Base-by-base conservation (phyloP, 257 asterid species). In the Penstemon newberryi region DNA sequence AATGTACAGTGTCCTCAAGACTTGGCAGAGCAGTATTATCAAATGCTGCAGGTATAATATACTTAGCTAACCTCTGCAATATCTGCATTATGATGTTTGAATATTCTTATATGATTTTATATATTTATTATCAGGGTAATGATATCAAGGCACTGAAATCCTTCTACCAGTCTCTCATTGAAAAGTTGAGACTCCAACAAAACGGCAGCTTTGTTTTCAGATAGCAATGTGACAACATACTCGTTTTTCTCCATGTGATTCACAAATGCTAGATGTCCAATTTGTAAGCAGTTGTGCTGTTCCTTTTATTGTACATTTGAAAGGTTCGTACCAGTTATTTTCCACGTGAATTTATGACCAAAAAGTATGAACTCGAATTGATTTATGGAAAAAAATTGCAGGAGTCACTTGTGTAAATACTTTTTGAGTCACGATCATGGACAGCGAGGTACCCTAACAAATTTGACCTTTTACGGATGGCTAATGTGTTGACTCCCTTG, bases 131-230 rank as follows among this genome's bases (percentile, higher is more conserved):
- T 46, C 85, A 91, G 99, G 93, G 76, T 58, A 80, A 85, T 73
- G 96, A 94, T 73, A 61, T 84, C 11, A 91, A 80, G 83, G 88
- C 81, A 10, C 75, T 94, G 70, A 89, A 86, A 79, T 82, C 90
- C 60, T 91, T 87, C 77, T 94, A 89, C 82, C 96, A 87, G 80
- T 83, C 86, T 3, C 85, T 94, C 51, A 77, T 94, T 45, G 93
- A 89, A 76, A 86, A 77, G 70, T 78, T 94, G 85, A 89, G 96
- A 76, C 84, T 78, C 63, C 92, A 84, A 70, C 96, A 91, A 69
- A 94, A 87, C 70, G 96, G 96, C 66, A 85, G 92, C 87, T 76
- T 88, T 78, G 95, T 84, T 71, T 85, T 77, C 78, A 86, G 97
- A 90, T 93, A 83, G 71, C 90, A 75, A 33, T 49, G 41, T 36